Evolutionary conservation across 306 rosid species (phyloP), one percentile per base, ranked within the genome.

Genomic region (Dalbergia cochinchinensis): DNA sequence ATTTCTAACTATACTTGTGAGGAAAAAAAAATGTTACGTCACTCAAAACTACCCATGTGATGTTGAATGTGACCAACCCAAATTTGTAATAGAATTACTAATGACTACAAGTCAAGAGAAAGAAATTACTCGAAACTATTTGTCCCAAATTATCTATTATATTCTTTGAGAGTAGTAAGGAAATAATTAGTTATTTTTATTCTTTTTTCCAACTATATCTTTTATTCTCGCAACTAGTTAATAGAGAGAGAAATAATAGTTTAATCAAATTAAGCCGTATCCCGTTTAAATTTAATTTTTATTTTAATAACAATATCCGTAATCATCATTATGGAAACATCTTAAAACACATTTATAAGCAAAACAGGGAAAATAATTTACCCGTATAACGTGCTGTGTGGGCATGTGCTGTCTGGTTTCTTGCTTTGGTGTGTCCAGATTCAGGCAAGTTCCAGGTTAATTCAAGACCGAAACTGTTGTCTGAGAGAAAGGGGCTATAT

Each of bases 401-500:
- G 71, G 83, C 85, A 62, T 51, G 59, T 71, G 54, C 78, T 19
- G 68, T 74, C 53, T 47, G 57, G 45, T 65, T 51, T 35, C 2
- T 57, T 69, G 73, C 57, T 69, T 65, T 74, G 44, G 8, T 73
- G 55, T 88, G 86, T 77, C 79, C 11, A 71, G 77, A 66, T 58
- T 77, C 80, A 70, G 71, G 84, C 65, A 60, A 53, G 80, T 79
- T 65, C 97, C 97, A 91, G 15, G 90, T 87, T 19, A 92, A 89
- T 74, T 85, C 71, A 18, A 92, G 94, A 75, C 99, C 99, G 60
- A 94, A 90, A 18, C 85, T 85, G 7, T 82, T 87, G 33, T 86
- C 97, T 47, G 90, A 80, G 53, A 94, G 75, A 74, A 85, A 94
- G 33, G 97, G 97, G 35, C 91, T 92, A 55, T 88, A 94, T 53